Evolutionary conservation across 2,329 filamentous ascomycete species (phyloP).

Genomic region (Botryosphaeria agaves): DNA sequence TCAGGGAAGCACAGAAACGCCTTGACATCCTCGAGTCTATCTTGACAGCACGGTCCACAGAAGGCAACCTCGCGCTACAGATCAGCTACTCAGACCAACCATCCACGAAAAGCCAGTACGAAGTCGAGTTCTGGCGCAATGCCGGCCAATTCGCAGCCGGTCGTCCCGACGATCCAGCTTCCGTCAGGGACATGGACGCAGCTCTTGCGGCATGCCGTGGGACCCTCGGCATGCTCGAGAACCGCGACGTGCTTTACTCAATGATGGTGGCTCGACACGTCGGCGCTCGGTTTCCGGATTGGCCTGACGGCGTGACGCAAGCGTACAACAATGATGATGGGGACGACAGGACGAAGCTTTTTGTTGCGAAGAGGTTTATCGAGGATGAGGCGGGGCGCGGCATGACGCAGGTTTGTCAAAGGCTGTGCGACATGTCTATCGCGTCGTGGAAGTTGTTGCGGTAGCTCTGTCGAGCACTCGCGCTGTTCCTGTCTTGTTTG

Average conservation of each 20-base stretch:
- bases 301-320: conserved; percentile 22
- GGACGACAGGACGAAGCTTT: conserved; percentile 23
- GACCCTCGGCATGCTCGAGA: conserved; percentile 65
- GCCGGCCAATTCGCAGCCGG: conserved; percentile 56
- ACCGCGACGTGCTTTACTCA: conserved; percentile 79
- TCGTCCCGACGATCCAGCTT: conserved; percentile 40
- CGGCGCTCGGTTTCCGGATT: conserved; percentile 38
- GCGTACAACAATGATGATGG: conserved; percentile 13
- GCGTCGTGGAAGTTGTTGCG: conserved; percentile 19
- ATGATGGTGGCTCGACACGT: conserved; percentile 66
- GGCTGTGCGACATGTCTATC: conserved; percentile 31
- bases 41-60: conserved; percentile 52
- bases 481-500: too few relatives aligned
- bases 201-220: conserved; percentile 48
- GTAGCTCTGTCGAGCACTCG: too few relatives aligned
- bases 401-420: conserved; percentile 28
- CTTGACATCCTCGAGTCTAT: conserved; percentile 62
- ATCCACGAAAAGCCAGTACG: conserved; percentile 14
- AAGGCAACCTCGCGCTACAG: conserved; percentile 37
- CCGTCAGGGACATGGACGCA: conserved; percentile 44
- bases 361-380: conserved; percentile 30
- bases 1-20: conserved; percentile 46
- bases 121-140: conserved; percentile 69
- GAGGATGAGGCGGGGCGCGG: conserved; percentile 25
- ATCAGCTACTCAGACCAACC: conserved; percentile 30